phyloP scores from a whole-genome alignment of 1,139 yeast species.

The Tardiomyces digboiensis region DNA sequence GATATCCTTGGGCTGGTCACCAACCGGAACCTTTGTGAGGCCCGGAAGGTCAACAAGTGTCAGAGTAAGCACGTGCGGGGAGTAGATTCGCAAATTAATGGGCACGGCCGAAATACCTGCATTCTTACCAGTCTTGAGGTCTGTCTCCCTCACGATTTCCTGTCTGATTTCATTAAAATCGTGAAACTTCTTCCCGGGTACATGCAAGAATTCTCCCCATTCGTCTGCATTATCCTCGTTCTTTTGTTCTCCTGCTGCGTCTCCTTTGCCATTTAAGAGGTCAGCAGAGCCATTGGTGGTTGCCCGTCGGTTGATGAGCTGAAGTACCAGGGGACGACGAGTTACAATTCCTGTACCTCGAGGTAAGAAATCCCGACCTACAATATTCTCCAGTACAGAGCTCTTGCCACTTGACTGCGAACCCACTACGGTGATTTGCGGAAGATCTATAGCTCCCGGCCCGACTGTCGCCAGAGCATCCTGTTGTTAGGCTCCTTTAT shows the following conservation, averaged over 20 bases:
- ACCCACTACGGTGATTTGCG: slow-evolving; percentile 93
- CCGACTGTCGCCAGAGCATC: slow-evolving; percentile 93
- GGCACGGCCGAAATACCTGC: slow-evolving; percentile 91
- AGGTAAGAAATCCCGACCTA: slow-evolving; percentile 85
- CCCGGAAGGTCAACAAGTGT: slow-evolving; percentile 98
- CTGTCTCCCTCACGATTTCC: slow-evolving; percentile 92
- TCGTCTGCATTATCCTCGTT: slow-evolving; percentile 78
- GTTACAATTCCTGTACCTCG: slow-evolving; percentile 94
- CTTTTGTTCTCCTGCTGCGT: slow-evolving; percentile 8
- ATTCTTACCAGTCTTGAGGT: slow-evolving; percentile 86
- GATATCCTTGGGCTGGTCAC: slow-evolving; percentile 97
- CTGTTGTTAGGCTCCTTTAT: not conserved
- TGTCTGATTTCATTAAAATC: slow-evolving; percentile 86
- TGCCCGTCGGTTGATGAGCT: slow-evolving; percentile 43
- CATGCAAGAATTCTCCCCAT: slow-evolving; percentile 97
- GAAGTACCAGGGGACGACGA: slow-evolving; percentile 80
- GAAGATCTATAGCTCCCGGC: slow-evolving; percentile 49
- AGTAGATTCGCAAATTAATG: slow-evolving; percentile 85
- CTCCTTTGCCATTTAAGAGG: slow-evolving; percentile 38
- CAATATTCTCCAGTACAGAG: slow-evolving; percentile 75
- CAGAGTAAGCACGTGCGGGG: slow-evolving; percentile 92
- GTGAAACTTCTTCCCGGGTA: slow-evolving; percentile 81
- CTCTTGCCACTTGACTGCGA: slow-evolving; percentile 85
- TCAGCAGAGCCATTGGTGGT: slow-evolving; percentile 46
- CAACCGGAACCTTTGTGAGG: slow-evolving; percentile 97